Evolutionary conservation across 768 basidiomycete genomes (phyloP).

Genomic region (Lentinula edodes): DNA sequence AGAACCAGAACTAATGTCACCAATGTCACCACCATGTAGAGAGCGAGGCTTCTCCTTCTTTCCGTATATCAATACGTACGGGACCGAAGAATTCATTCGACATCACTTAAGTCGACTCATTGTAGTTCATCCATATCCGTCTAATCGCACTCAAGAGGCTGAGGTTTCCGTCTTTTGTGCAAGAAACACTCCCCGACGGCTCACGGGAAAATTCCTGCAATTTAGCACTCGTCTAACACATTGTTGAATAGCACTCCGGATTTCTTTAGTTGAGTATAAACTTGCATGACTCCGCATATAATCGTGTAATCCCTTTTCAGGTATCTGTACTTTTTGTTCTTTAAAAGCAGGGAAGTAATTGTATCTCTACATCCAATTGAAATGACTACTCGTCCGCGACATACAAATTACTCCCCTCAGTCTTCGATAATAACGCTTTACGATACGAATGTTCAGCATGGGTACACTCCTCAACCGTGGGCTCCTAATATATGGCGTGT

Average conservation of each 20-base stretch:
- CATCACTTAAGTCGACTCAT: too few species aligned
- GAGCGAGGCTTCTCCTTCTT: too few species aligned
- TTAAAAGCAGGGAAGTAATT: not conserved
- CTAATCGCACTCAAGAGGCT: too few species aligned
- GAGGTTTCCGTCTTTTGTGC: too few species aligned
- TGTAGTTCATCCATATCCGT: too few species aligned
- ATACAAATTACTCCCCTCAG: not conserved
- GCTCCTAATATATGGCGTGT: constrained; percentile 74
- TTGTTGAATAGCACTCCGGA: not conserved
- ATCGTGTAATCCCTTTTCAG: not conserved
- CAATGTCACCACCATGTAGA: too few species aligned
- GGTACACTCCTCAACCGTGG: constrained; percentile 57
- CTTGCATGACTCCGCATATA: not conserved
- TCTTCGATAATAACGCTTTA: constrained; percentile 48
- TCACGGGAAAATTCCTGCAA: not conserved
- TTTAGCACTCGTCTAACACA: not conserved
- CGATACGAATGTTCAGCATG: constrained; percentile 43
- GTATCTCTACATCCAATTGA: not conserved
- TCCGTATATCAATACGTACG: too few species aligned
- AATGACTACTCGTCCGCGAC: not conserved
- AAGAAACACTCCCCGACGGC: too few species aligned
- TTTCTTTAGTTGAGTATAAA: not conserved
- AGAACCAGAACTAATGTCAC: too few species aligned
- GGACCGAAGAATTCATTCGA: too few species aligned
- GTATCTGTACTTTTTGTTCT: not conserved